Conservation (phyloP, 441 rosid species). For the Erodium moschatum region DNA sequence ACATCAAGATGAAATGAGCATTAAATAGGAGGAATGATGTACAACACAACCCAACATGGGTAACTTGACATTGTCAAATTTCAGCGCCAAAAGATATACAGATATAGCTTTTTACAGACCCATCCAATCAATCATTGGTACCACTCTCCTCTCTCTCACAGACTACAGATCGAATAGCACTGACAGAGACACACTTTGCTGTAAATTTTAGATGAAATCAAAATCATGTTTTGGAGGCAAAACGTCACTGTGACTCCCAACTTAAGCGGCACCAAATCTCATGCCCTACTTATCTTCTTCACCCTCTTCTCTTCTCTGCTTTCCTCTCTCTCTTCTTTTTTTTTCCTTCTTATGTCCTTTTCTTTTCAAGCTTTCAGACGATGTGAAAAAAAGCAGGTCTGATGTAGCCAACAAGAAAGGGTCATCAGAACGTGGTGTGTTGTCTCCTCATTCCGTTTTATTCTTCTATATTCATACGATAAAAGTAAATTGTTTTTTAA, state of each 20-base stretch:
- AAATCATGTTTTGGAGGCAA: background rate
- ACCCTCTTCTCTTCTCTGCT: background rate
- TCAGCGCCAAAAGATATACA: constrained; percentile 8
- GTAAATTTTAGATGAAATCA: background rate
- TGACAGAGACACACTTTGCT: constrained; percentile 1
- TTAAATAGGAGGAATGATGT: constrained; percentile 2
- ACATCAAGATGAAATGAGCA: background rate
- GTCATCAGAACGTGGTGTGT: constrained; percentile 27
- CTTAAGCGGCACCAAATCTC: constrained; percentile 3
- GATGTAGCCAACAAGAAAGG: constrained; percentile 28
- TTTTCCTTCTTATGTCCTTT: background rate
- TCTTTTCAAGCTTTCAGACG: constrained; percentile 4
- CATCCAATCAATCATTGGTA: constrained; percentile 8
- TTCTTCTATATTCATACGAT: constrained; percentile 1
- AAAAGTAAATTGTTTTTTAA: background rate
- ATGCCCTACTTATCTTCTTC: constrained; percentile 10
- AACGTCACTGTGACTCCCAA: background rate
- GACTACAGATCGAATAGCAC: constrained; percentile 9
- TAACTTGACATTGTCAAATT: constrained; percentile 8
- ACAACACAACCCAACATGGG: constrained; percentile 6
- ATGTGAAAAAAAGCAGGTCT: constrained; percentile 9
- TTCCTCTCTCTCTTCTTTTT: background rate
- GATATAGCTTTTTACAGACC: constrained; percentile 8
- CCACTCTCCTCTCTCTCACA: background rate
- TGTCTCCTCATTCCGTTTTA: constrained; percentile 21